phyloP scores from a whole-genome alignment of 768 basidiomycete species.

The Boletus speciosus region DNA sequence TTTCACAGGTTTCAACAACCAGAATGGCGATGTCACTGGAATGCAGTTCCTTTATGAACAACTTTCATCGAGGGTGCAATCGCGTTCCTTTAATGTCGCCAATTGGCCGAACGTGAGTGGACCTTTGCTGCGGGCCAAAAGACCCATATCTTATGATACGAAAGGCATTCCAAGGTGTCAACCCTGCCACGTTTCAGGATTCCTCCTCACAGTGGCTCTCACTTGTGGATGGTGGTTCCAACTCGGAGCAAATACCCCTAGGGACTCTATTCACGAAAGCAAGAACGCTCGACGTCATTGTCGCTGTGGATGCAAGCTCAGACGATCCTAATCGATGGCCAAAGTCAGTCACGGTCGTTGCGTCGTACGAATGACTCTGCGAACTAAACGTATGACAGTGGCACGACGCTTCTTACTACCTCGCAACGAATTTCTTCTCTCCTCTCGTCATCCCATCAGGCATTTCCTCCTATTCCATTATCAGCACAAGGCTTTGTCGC shows the following conservation, averaged over 20 bases:
- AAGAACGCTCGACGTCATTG: slow-evolving; percentile 67
- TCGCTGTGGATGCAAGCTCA: slow-evolving; percentile 67
- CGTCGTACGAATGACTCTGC: background rate
- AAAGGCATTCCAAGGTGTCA: slow-evolving; percentile 52
- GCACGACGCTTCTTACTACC: slow-evolving; percentile 48
- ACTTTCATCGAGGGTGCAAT: slow-evolving; percentile 42
- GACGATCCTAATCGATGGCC: slow-evolving; percentile 63
- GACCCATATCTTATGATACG: background rate
- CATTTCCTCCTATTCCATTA: slow-evolving; percentile 61
- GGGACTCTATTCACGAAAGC: slow-evolving; percentile 68
- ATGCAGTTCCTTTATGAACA: slow-evolving; percentile 50
- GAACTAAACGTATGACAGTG: slow-evolving; percentile 35
- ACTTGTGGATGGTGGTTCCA: slow-evolving; percentile 70
- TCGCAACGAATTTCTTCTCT: slow-evolving; percentile 42
- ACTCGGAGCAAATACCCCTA: slow-evolving; percentile 67
- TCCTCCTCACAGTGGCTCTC: slow-evolving; percentile 50
- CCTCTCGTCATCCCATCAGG: slow-evolving; percentile 50
- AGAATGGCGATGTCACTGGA: slow-evolving; percentile 16
- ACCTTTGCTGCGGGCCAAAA: background rate
- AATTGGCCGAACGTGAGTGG: slow-evolving; percentile 60
- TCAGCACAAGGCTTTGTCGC: slow-evolving; percentile 49
- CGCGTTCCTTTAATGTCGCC: slow-evolving; percentile 56
- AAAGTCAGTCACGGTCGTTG: slow-evolving; percentile 43
- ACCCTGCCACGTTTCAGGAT: slow-evolving; percentile 49
- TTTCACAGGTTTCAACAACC: slow-evolving; percentile 23